phyloP scores from a whole-genome alignment of 176 grass and related monocot genomes.

The Musa schizocarpa region DNA sequence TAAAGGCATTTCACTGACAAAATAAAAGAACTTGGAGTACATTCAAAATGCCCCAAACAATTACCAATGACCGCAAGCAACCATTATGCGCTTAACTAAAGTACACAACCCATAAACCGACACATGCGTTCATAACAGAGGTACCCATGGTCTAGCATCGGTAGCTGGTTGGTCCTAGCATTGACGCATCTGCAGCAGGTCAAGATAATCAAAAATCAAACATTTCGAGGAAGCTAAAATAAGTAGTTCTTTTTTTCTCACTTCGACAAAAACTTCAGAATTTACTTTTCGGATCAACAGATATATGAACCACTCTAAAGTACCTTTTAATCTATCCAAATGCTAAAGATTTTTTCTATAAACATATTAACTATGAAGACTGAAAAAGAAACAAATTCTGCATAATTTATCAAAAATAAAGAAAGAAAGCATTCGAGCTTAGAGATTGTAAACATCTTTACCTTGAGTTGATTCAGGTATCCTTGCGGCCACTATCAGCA shows the following conservation, averaged over 20 bases:
- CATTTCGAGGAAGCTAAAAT: background rate
- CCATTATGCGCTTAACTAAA: background rate
- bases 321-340: background rate
- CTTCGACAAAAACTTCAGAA: background rate
- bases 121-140: background rate
- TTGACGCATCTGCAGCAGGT: background rate
- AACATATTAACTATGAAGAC: background rate
- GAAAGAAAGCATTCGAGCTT: background rate
- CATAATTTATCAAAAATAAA: background rate
- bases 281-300: background rate
- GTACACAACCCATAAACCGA: background rate
- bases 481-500: background rate
- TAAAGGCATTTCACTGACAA: background rate
- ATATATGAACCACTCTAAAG: background rate
- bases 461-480: constrained; percentile 7
- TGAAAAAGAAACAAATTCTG: background rate
- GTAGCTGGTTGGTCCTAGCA: background rate
- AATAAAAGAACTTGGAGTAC: background rate
- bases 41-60: background rate
- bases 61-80: background rate
- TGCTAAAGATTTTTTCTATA: background rate
- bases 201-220: background rate
- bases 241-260: background rate
- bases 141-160: background rate
- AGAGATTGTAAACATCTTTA: background rate